Conservation (phyloP, 1,284 basidiomycete species). For the Sutorius eximius region DNA sequence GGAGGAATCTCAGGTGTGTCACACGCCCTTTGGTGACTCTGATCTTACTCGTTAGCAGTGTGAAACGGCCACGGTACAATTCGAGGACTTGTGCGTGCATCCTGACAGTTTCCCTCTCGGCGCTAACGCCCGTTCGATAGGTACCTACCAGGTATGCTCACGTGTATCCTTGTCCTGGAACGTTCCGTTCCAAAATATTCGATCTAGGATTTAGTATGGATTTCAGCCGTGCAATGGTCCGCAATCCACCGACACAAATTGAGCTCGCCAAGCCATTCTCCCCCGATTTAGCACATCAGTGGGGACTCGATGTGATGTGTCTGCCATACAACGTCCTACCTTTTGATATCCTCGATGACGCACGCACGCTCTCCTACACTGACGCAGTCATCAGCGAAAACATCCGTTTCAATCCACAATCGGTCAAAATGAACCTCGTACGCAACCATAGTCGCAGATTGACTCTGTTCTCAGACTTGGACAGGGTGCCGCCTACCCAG, state of each 20-base stretch:
- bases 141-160: slow-evolving; percentile 30
- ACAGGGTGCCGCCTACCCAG: slow-evolving; percentile 43
- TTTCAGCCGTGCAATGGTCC: slow-evolving; percentile 34
- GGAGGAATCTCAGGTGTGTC: slow-evolving; percentile 27
- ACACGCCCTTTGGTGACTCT: neutral
- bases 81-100: slow-evolving; percentile 29
- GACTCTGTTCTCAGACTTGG: slow-evolving; percentile 5
- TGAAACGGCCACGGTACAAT: slow-evolving; percentile 21
- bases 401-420: slow-evolving; percentile 35
- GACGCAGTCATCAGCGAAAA: slow-evolving; percentile 29
- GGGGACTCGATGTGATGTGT: slow-evolving; percentile 37
- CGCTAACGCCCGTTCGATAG: slow-evolving; percentile 18
- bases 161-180: neutral
- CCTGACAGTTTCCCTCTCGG: neutral
- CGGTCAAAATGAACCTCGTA: slow-evolving; percentile 37
- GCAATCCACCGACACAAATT: slow-evolving; percentile 14
- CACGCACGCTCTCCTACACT: slow-evolving; percentile 23
- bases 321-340: slow-evolving; percentile 38
- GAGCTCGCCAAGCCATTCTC: slow-evolving; percentile 35
- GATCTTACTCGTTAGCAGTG: slow-evolving; percentile 17
- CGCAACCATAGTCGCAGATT: slow-evolving; percentile 5
- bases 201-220: slow-evolving; percentile 28
- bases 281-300: slow-evolving; percentile 33
- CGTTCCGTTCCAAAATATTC: neutral
- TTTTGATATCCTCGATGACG: slow-evolving; percentile 30